A percentile compares a stretch with the other conserved stretches of the same genome.
Conservation (phyloP, 495 filamentous ascomycete genomes). For the Extremus antarcticus region DNA sequence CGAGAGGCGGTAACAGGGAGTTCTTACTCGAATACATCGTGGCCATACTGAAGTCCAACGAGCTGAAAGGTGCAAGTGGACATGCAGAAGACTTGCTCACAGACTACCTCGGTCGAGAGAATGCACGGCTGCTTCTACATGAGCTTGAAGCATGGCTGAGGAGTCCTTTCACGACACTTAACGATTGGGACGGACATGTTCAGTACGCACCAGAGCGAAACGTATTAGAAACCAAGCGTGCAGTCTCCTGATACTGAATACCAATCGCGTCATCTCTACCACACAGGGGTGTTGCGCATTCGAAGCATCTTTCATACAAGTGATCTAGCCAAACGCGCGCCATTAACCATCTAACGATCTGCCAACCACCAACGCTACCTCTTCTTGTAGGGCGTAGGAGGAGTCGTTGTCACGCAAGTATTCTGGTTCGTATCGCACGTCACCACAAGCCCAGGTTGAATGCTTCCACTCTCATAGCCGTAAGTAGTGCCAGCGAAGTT, state of each 20-base stretch:
- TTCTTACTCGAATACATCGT: conserved; percentile 85
- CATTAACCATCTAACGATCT: too few relatives aligned
- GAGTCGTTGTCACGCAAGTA: not conserved
- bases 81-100: conserved; percentile 81
- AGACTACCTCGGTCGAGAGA: conserved; percentile 71
- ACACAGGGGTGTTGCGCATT: not conserved
- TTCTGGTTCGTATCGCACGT: conserved; percentile 4
- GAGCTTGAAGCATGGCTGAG: conserved; percentile 72
- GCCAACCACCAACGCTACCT: not conserved
- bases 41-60: conserved; percentile 78
- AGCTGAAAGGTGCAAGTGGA: conserved; percentile 74
- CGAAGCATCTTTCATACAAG: not conserved
- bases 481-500: not conserved
- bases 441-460: conserved; percentile 1
- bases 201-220: conserved; percentile 43
- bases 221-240: not conserved
- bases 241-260: not conserved
- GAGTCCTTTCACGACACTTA: conserved; percentile 58
- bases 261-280: not conserved
- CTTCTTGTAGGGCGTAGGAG: not conserved
- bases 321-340: not conserved
- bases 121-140: conserved; percentile 73
- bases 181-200: conserved; percentile 72
- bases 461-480: not conserved
- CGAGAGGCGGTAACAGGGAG: conserved; percentile 62